Evolutionary conservation across 2,329 filamentous ascomycete species (phyloP), one percentile per base, ranked within the genome.

Genomic region (Colletotrichum lupini): DNA sequence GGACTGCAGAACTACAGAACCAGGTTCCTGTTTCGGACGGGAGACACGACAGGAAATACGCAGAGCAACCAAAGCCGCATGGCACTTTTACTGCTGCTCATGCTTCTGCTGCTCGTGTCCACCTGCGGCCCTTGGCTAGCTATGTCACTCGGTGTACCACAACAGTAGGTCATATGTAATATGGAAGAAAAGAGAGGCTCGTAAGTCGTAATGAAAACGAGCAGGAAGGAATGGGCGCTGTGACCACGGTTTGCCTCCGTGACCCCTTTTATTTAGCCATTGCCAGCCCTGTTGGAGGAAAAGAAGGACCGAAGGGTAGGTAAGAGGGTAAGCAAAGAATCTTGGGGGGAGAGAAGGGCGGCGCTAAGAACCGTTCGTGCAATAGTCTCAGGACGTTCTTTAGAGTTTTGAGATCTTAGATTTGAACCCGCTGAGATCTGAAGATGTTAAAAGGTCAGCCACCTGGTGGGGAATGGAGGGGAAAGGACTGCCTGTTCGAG

Each of bases 401-500:
- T 67, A 60, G 30, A 67, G 62, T 66, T 67, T 53, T 22, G 37
- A 56, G 66, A 64, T 59, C 53, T 57, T 14, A 53, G 59, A 60
- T 35, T 42, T 19, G 37, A 59, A 58, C 26, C 70, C 35, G 26
- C 66, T 49, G 30, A 32, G 59, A 69, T 64, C 24, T 63, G 35
- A 60, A 60, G 61, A 30, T 64, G 66, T 72, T 59, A 64, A 35
- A 35, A 42, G 30, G 28, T 32, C 66, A 72, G 53, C 66, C 69
- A 64, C 69, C 9, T 42, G 16, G 22, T 28, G 55, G 24, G 30
- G 49, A 63, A n/a, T 35, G 11, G 32, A 26, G 35, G 16, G 62
- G 37, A 26, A 19, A 22, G 53, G n/a, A 16, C 49, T 53, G 28
- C 49, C 28, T 52, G n/a, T 37, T 52, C 14, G n/a, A 53, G 32